Conservation (phyloP, 2,329 filamentous ascomycete species). For the Trichoderma sp. region DNA sequence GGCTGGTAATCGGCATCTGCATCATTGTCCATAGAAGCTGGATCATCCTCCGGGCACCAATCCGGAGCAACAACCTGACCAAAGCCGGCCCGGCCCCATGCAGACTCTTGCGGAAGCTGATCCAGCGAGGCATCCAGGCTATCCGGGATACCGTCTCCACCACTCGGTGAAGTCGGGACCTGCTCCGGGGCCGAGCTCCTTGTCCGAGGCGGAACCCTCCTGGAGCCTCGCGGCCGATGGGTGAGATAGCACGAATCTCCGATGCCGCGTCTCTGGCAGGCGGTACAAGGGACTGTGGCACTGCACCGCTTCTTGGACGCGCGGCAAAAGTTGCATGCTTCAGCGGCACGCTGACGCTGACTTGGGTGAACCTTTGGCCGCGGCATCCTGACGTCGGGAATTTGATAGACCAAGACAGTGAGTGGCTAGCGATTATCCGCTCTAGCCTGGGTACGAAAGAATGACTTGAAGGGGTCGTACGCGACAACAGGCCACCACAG, state of each 20-base stretch:
- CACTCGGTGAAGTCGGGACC: slow-evolving; percentile 3
- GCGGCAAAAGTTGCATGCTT: slow-evolving; percentile 49
- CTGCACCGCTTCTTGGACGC: slow-evolving; percentile 52
- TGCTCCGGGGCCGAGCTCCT: background rate
- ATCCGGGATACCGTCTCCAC: slow-evolving; percentile 1
- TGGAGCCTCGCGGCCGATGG: slow-evolving; percentile 32
- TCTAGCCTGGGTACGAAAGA: background rate
- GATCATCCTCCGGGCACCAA: slow-evolving; percentile 3
- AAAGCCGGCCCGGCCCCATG: slow-evolving; percentile 5
- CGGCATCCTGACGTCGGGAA: slow-evolving; percentile 42
- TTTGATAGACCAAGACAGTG: background rate
- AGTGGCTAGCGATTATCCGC: slow-evolving; percentile 2
- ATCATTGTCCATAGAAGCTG: slow-evolving; percentile 1
- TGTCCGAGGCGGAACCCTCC: slow-evolving; percentile 10
- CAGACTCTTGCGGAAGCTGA: background rate
- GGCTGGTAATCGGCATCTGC: slow-evolving; percentile 23
- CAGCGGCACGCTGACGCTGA: slow-evolving; percentile 47
- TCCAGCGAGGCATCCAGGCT: background rate
- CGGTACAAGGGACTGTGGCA: slow-evolving; percentile 47
- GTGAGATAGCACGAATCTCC: slow-evolving; percentile 38
- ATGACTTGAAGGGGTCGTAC: background rate
- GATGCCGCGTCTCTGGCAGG: slow-evolving; percentile 45
- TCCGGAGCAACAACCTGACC: background rate
- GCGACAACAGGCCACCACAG: background rate
- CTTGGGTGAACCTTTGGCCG: slow-evolving; percentile 50